Base-by-base conservation (phyloP, 331 rosid genomes). In the Spiraea crenata region DNA sequence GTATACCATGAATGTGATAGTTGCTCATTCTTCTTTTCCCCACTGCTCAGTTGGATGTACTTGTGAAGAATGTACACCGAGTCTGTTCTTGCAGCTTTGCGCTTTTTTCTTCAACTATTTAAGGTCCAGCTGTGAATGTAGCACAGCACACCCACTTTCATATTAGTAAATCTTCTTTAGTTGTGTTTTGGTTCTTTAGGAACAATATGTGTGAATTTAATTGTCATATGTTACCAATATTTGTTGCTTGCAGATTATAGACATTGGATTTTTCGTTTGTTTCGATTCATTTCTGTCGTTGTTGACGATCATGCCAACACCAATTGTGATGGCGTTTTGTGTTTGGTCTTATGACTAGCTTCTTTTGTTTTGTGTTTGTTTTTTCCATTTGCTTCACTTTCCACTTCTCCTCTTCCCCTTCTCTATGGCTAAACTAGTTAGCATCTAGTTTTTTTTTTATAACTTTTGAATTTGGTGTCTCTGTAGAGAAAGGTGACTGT, bases 241-340 rank as follows among this genome's bases (percentile, higher is more conserved):
- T 82, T 92, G 31, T 25, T 25, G 31, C 31, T 82, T 82, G 95
- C 99, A 93, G 99, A 97, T 93, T 75, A 93, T 93, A 80, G 83
- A 87, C 64, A 95, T 93, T 73, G 99, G 99, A 65, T 89, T 91
- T 89, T 93, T 93, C 56, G 96, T 93, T 83, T 93, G 99, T 88
- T 70, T 93, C 52, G 97, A 93, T 83, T 93, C 99, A 31, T 93
- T 93, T 86, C 87, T 93, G 70, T 91, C 99, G 17, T 59, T 93
- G 73, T 78, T 93, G 84, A 93, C 99, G 68, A 73, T 93, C 83
- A 91, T 91, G 99, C 99, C 99, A 39, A 86, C 95, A 45, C 89
- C 97, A 83, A 76, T 89, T 52, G 17, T 81, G 81, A 87, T 86
- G 82, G 77, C 95, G 67, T 37, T 87, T 64, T 87, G 99, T n/a